Conservation (phyloP, 768 basidiomycete species). For the Termitomyces sp. region DNA sequence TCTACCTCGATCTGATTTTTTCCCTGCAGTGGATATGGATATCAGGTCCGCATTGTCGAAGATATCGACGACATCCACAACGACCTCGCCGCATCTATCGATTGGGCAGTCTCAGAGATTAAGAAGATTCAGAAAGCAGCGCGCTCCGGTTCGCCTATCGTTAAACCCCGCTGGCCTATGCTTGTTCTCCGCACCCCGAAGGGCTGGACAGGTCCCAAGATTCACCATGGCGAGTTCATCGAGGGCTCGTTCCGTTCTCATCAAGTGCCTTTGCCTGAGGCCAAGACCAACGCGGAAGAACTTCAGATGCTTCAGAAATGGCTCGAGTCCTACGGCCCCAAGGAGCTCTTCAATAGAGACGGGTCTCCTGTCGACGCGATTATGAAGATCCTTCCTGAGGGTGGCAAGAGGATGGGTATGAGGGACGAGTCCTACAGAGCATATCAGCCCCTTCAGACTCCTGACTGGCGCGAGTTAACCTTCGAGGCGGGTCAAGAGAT, state of each 20-base stretch:
- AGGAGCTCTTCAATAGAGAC: conserved; percentile 58
- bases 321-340: conserved; percentile 68
- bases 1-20: neutral
- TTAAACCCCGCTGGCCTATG: conserved; percentile 91
- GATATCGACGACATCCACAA: conserved; percentile 64
- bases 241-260: conserved; percentile 85
- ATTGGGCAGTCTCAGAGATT: conserved; percentile 77
- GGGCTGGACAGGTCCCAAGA: conserved; percentile 69
- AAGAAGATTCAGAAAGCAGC: conserved; percentile 77
- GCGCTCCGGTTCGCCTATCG: conserved; percentile 67
- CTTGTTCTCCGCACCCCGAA: conserved; percentile 86
- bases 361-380: conserved; percentile 55
- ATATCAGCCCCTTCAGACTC: conserved; percentile 58
- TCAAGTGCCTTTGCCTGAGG: conserved; percentile 81
- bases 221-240: conserved; percentile 63
- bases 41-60: conserved; percentile 81
- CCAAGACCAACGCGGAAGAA: conserved; percentile 61
- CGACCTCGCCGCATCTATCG: conserved; percentile 76
- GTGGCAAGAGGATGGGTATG: conserved; percentile 65
- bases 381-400: conserved; percentile 54
- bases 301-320: conserved; percentile 63
- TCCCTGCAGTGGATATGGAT: conserved; percentile 68
- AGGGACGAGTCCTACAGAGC: conserved; percentile 62
- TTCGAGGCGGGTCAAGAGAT: conserved; percentile 53
- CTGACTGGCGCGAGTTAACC: conserved; percentile 59